Evolutionary conservation across 305 asterid genomes (phyloP), one percentile per base, ranked within the genome.

Genomic region (Stenogyne calaminthoides): DNA sequence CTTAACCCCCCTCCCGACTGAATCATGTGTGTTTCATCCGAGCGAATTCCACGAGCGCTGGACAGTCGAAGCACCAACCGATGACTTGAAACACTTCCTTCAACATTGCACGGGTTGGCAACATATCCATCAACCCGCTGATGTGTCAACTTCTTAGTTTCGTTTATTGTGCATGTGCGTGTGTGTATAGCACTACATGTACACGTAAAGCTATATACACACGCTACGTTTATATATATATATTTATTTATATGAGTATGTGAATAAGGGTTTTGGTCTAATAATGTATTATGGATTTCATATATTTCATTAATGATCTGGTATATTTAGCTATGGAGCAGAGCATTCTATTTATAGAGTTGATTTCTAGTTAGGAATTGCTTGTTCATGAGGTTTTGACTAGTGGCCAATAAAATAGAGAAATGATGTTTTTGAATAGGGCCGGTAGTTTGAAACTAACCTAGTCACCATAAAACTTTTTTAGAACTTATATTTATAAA

Each of bases 41-140:
- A 69, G 78, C 7, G 89, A 87, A 40, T 76, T 67, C 83, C 89
- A 91, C 40, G 69, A 73, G 25, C 66, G 66, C 1, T 93, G 96
- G 90, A 88, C 97, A 0, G 83, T 85, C 1, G 91, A 83, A 70
- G 76, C 87, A 6, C 93, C 96, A 0, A 76, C 60, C 12, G 89
- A 86, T 42, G 88, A 60, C 15, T 77, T 93, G 70, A 89, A 89
- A 70, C 87, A 83, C 46, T 84, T 70, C 52, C 85, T 93, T 66
- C 88, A 87, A 39, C 88, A 84, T 64, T 81, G 78, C 76, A 82
- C 96, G 1, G 98, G 98, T 60, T 87, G 91, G 89, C 96, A 87
- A 76, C 1, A 63, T n/a, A 40, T 82, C 12, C 67, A 71, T 0
- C 85, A 67, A 0, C 96, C 96, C 10, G 72, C 83, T 44, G 90